Evolutionary conservation across 371 early-diverging fungal genomes (phyloP).

Genomic region (Funneliformis caledonium): DNA sequence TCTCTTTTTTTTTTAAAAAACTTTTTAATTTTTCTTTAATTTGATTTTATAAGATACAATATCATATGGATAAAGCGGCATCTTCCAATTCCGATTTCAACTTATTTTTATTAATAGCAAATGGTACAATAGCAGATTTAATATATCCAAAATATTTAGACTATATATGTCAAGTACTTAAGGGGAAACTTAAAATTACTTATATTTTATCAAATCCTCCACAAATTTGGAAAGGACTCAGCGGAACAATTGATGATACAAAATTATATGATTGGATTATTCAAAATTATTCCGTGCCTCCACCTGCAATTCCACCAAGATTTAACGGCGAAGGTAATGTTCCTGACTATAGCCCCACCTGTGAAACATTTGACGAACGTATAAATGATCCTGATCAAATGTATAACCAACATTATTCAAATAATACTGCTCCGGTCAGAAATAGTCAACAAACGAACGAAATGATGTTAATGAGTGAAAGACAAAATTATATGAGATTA

Average conservation of each 20-base stretch:
- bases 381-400: no score
- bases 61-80: background rate
- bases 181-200: background rate
- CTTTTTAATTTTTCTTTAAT: background rate
- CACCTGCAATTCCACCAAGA: background rate
- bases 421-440: no score
- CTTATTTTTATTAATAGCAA: background rate
- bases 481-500: background rate
- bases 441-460: background rate
- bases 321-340: background rate
- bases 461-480: background rate
- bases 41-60: background rate
- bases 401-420: no score
- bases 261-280: conserved; percentile 3
- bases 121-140: background rate
- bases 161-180: background rate
- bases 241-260: background rate
- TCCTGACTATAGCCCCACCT: no score
- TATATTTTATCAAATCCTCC: conserved; percentile 4
- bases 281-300: background rate
- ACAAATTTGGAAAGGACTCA: background rate
- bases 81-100: background rate
- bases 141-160: background rate
- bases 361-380: no score
- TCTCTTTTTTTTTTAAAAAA: background rate